Evolutionary conservation across 768 basidiomycete species (phyloP).

Genomic region (Phaeolepiota aurea): DNA sequence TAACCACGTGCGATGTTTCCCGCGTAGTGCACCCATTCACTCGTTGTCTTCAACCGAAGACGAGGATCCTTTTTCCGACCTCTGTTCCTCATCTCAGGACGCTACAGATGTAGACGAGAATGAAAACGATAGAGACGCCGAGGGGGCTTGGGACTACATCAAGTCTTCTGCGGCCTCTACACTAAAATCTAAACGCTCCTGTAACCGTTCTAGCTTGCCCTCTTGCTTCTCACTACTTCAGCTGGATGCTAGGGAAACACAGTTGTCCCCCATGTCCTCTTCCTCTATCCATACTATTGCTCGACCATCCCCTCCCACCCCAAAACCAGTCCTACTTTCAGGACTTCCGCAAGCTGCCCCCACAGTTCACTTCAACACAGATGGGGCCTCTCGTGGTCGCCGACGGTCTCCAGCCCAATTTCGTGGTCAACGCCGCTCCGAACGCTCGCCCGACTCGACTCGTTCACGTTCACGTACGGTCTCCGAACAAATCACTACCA

Average conservation of each 20-base stretch:
- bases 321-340: conserved; percentile 33
- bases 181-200: conserved; percentile 38
- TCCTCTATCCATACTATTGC: conserved; percentile 39
- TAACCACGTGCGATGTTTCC: conserved; percentile 30
- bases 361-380: conserved; percentile 15
- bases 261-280: conserved; percentile 34
- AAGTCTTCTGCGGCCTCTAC: conserved; percentile 15
- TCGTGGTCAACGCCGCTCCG: conserved; percentile 21
- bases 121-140: too few relatives aligned
- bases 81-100: conserved; percentile 30
- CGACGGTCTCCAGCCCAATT: conserved; percentile 29
- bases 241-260: conserved; percentile 26
- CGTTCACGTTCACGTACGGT: conserved; percentile 29
- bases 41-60: conserved; percentile 34
- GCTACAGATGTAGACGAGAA: conserved; percentile 20
- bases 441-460: conserved; percentile 25
- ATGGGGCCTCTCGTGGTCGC: conserved; percentile 46
- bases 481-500: not conserved
- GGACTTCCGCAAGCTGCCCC: conserved; percentile 16
- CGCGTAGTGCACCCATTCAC: conserved; percentile 33
- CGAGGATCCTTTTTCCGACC: conserved; percentile 34
- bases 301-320: conserved; percentile 54
- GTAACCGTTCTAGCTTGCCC: conserved; percentile 67
- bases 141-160: conserved; percentile 16
- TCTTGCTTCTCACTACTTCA: conserved; percentile 70